Percentiles rank a stretch among this genome's conserved stretches.
These are phyloP conservation scores for Aspergillus pseudotamarii DNA, from an alignment of 2,329 filamentous ascomycete genomes.

Conservation along the genomic window DNA sequence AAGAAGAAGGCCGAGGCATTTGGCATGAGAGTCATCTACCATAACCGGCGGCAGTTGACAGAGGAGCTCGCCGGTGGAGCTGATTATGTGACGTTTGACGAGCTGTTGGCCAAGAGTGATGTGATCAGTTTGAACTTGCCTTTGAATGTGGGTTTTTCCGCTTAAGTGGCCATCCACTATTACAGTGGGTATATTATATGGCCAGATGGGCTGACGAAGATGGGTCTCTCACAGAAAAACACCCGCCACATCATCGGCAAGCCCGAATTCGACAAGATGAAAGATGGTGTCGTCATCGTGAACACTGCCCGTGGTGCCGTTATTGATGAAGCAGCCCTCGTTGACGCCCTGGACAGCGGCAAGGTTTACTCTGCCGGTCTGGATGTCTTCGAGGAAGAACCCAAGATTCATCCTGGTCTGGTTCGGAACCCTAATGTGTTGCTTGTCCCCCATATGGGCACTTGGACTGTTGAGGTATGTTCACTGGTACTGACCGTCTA, in stretches of 20 bases:
- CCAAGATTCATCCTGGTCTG: constrained; percentile 72
- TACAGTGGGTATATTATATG: not conserved
- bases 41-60: constrained; percentile 68
- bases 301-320: constrained; percentile 84
- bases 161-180: not conserved
- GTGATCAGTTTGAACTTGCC: constrained; percentile 80
- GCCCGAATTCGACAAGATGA: constrained; percentile 74
- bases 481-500: not conserved
- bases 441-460: constrained; percentile 84
- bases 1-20: constrained; percentile 74
- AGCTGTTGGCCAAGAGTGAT: constrained; percentile 69
- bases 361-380: constrained; percentile 72
- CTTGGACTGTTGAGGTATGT: constrained; percentile 68
- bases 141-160: constrained; percentile 66
- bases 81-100: constrained; percentile 66
- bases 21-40: constrained; percentile 74
- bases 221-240: constrained; percentile 48
- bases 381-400: constrained; percentile 84
- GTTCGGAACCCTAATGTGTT: constrained; percentile 71
- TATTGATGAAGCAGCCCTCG: constrained; percentile 79
- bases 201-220: not conserved
- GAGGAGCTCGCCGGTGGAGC: constrained; percentile 51
- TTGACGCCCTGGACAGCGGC: constrained; percentile 69
- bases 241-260: constrained; percentile 77
- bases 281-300: constrained; percentile 72